Conservation (phyloP, 2,329 filamentous ascomycete genomes). For the Cordyceps pruinosa region DNA sequence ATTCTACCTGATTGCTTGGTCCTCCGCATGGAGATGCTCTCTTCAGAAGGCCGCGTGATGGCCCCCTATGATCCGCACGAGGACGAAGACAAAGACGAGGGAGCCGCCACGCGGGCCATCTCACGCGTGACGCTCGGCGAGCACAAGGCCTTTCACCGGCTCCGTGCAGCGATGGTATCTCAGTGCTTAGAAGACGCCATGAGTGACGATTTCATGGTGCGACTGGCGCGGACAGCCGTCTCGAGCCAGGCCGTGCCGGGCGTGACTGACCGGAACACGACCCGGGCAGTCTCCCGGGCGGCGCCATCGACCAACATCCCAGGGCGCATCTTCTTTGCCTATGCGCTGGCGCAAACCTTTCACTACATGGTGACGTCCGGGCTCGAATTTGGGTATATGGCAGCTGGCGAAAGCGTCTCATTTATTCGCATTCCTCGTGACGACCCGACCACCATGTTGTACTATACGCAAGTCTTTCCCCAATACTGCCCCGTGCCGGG, state of each 20-base stretch:
- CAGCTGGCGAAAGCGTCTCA: neutral
- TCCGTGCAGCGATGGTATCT: neutral
- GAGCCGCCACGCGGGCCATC: neutral
- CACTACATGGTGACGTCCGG: neutral
- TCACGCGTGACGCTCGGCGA: neutral
- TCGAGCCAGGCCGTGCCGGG: neutral
- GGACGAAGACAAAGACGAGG: neutral
- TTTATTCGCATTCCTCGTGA: neutral
- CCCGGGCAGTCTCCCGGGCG: neutral
- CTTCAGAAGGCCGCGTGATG: neutral
- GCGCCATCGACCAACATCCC: neutral
- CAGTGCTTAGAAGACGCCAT: neutral
- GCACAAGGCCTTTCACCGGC: neutral
- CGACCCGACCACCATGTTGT: neutral
- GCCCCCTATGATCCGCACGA: neutral
- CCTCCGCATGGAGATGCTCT: neutral
- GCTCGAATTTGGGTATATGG: neutral
- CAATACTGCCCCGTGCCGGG: neutral
- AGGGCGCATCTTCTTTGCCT: neutral
- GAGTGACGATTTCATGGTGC: neutral
- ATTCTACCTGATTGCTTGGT: neutral
- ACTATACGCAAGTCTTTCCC: neutral
- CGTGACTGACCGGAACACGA: neutral
- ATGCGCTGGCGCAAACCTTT: neutral
- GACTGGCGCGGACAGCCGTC: neutral